phyloP scores from a whole-genome alignment of 2,329 filamentous ascomycete genomes.

The Trichophyton mentagrophytes region DNA sequence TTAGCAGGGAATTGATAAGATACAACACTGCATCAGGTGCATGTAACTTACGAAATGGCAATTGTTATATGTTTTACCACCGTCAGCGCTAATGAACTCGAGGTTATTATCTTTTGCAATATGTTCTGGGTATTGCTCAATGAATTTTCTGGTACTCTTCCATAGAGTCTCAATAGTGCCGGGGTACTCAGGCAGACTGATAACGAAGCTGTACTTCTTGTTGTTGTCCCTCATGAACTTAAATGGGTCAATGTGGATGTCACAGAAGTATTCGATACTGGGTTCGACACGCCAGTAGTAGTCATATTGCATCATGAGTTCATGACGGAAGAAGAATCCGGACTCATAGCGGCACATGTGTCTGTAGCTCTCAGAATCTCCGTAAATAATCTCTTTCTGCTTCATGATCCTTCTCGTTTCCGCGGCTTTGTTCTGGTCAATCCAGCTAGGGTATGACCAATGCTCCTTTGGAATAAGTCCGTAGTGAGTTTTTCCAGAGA shows the following conservation, averaged over 20 bases:
- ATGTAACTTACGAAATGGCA: slow-evolving; percentile 77
- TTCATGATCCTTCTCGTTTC: slow-evolving; percentile 91
- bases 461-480: slow-evolving; percentile 81
- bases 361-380: slow-evolving; percentile 89
- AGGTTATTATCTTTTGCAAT: slow-evolving; percentile 73
- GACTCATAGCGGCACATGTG: slow-evolving; percentile 99
- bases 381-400: slow-evolving; percentile 92
- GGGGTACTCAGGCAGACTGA: slow-evolving; percentile 90
- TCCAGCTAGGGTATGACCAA: slow-evolving; percentile 94
- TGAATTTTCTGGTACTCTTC: slow-evolving; percentile 92
- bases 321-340: slow-evolving; percentile 96
- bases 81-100: slow-evolving; percentile 82
- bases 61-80: slow-evolving; percentile 84
- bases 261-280: slow-evolving; percentile 90
- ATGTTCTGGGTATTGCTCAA: slow-evolving; percentile 78
- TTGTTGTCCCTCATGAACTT: slow-evolving; percentile 88
- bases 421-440: slow-evolving; percentile 85
- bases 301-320: slow-evolving; percentile 87
- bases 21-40: slow-evolving; percentile 3
- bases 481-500: slow-evolving; percentile 88
- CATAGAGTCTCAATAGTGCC: slow-evolving; percentile 94
- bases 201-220: slow-evolving; percentile 96
- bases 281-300: slow-evolving; percentile 99
- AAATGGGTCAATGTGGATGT: slow-evolving; percentile 92
- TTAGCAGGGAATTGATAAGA: slow-evolving; percentile 11